Evolutionary conservation across 108 stramenopile genomes (phyloP), one percentile per base, ranked within the genome.

Genomic region (Cyclotella sp.): DNA sequence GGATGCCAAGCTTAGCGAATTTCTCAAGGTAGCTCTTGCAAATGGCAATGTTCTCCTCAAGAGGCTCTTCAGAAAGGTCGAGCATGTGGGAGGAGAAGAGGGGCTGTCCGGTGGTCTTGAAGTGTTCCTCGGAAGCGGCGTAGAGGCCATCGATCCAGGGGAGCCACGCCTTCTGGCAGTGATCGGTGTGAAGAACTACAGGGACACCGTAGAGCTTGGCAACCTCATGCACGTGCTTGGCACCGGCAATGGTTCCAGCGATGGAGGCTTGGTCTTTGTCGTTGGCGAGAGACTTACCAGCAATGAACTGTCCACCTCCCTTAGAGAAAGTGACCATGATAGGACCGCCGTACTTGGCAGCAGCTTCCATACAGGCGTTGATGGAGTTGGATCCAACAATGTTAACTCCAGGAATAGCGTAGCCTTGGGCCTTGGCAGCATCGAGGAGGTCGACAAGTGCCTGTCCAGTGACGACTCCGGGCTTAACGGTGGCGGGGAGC

Each of bases 11-110:
- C 85, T 93, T 90, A 72, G 92, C 90, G 79, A 94, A 89, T 65
- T 87, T 89, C 85, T 94, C 89, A 75, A 97, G 85, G 91, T 97
- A 97, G 45, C 88, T 73, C 86, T 95, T 94, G 94, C 97, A 98
- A 81, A 97, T 98, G 60, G 59, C 87, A 73, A 98, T 97, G 91
- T 98, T 98, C 86, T 98, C 97, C 86, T 97, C 96, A 73, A 96
- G 88, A 42, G 96, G 88, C 73, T 98, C 97, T 87, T 98, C 97
- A 61, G 94, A 95, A 68, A 98, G 89, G 75, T 98, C 97, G 73
- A 98, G 90, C 97, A 98, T 98, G 93, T 98, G 97, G 19, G 90
- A 92, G 19, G 93, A 94, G 90, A 96, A 98, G 57, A 98, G 90
- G 26, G 97, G 97, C 60, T 87, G 85, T 51, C 97, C 97, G 59